phyloP scores from a whole-genome alignment of 2,329 filamentous ascomycete species.

The Stachybotrys echinatus region DNA sequence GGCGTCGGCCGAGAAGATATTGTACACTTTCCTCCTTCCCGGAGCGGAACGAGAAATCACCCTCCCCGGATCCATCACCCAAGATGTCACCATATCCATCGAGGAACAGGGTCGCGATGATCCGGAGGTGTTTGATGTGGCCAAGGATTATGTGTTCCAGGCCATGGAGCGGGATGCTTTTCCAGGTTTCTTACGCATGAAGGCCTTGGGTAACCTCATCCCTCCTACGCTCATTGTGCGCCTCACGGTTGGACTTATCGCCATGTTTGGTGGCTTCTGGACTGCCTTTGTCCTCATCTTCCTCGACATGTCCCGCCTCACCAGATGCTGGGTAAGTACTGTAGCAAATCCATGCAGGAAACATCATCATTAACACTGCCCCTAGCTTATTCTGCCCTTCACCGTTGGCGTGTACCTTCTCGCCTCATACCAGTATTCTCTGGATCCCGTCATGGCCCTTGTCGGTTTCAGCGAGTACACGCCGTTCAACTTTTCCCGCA shows the following conservation, averaged over 20 bases:
- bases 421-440: conserved; percentile 88
- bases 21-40: conserved; percentile 94
- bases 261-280: conserved; percentile 93
- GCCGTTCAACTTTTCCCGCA: conserved; percentile 82
- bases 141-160: conserved; percentile 99
- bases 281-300: conserved; percentile 90
- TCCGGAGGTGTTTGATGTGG: conserved; percentile 92
- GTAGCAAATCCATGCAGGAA: neutral
- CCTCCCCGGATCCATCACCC: conserved; percentile 79
- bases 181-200: conserved; percentile 89
- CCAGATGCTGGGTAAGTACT: conserved; percentile 74
- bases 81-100: conserved; percentile 80
- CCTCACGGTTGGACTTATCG: conserved; percentile 72
- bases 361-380: conserved; percentile 9
- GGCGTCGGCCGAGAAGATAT: conserved; percentile 92
- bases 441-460: conserved; percentile 86
- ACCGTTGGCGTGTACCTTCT: conserved; percentile 85
- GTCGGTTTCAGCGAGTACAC: conserved; percentile 95
- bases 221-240: conserved; percentile 84
- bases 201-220: conserved; percentile 92
- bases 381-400: conserved; percentile 74
- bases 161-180: conserved; percentile 99
- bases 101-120: conserved; percentile 91
- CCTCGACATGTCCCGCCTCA: conserved; percentile 67
- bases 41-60: conserved; percentile 97